phyloP scores from a whole-genome alignment of 768 basidiomycete genomes.

The Podaxis sp. region DNA sequence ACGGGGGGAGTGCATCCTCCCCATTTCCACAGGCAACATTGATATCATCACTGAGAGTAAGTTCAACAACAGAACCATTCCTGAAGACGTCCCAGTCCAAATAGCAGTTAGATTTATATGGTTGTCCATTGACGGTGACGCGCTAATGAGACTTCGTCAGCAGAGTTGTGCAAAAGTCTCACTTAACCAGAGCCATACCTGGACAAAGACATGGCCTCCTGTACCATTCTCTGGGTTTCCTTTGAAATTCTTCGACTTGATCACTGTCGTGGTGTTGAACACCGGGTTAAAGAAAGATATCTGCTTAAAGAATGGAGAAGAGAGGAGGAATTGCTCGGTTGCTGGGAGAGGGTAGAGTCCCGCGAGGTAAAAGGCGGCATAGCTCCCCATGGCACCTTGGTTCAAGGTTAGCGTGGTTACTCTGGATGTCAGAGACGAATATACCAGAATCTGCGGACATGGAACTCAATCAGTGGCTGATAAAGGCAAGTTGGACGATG shows the following conservation, averaged over 20 bases:
- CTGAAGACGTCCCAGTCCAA: constrained; percentile 66
- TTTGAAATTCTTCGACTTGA: constrained; percentile 44
- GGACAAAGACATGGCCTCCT: constrained; percentile 54
- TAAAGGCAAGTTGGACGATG: background rate
- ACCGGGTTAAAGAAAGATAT: constrained; percentile 62
- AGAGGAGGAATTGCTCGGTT: constrained; percentile 56
- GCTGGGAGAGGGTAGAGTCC: constrained; percentile 66
- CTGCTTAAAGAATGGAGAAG: constrained; percentile 59
- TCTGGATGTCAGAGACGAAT: background rate
- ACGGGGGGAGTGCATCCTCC: constrained; percentile 49
- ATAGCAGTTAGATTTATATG: constrained; percentile 63
- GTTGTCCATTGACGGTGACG: constrained; percentile 53
- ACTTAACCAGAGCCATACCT: constrained; percentile 34
- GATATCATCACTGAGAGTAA: constrained; percentile 54
- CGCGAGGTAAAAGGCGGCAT: constrained; percentile 53
- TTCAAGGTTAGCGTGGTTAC: constrained; percentile 1
- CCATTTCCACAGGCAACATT: constrained; percentile 49
- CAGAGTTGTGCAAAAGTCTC: background rate
- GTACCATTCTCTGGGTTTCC: constrained; percentile 53
- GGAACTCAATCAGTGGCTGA: background rate
- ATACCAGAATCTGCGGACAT: constrained; percentile 25
- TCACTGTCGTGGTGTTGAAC: constrained; percentile 55
- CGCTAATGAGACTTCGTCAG: constrained; percentile 32
- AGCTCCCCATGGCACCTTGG: constrained; percentile 62
- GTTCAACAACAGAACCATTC: constrained; percentile 48